Evolutionary conservation across 192 early-diverging fungal species (phyloP), one percentile per base, ranked within the genome.

Genomic region (Rhizoclosmatium sp.): DNA sequence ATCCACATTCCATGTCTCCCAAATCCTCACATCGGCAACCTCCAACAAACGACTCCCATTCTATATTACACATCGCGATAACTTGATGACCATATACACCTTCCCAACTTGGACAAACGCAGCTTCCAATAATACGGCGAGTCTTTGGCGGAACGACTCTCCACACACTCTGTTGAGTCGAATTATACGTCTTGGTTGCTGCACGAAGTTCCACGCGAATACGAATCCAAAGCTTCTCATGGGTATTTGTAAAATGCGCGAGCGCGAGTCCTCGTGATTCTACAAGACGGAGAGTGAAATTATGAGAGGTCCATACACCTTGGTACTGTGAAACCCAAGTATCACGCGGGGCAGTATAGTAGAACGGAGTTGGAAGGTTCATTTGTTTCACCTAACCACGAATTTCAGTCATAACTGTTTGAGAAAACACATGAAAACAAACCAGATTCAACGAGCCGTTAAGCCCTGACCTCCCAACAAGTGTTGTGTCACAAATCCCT

Each of bases 231-330:
- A 59, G 9, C 7, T 31, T 54, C 44, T 54, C 19, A 1, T 48
- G 31, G 44, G 78, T 80, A 47, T 80, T 80, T 59, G 69, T 73
- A 12, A 80, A 5, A 51, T 73, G 70, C 7, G 69, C 78, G 10
- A 80, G 21, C 1, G 68, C 69, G 47, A 73, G 64, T 23, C 78
- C 78, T 4, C 19, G 5, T 4, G 70, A 48, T 65, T 80, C 40
- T 41, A 48, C 5, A 9, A 80, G 47, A 3, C 60, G 56, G 9
- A 80, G 42, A 12, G 47, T 67, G 65, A 66, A 48, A 39, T 76
- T 4, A 23, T n/a, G 7, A 12, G 48, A 7, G 12, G 10, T 12
- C 61, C 75, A 65, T 12, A 44, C 40, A 12, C 16, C 23, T 5
- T 7, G 21, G 23, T 31, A 19, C 54, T 48, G 4, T 5, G 10